These are phyloP conservation scores for Coniella lustricola DNA, from an alignment of 2,329 filamentous ascomycete genomes.

Conservation along the genomic window DNA sequence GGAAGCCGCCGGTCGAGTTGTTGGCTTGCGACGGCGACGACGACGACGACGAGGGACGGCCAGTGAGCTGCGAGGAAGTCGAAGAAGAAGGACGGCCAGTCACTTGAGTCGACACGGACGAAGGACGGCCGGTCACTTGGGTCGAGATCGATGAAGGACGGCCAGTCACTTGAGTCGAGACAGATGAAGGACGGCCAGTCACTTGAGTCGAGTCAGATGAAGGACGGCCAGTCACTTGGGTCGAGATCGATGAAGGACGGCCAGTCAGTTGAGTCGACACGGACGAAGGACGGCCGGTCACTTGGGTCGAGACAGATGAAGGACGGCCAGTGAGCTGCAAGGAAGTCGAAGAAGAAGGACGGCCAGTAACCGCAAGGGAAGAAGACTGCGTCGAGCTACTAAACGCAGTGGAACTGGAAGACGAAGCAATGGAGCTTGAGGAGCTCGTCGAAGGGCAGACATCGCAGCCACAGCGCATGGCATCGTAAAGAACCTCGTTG, in stretches of 20 bases:
- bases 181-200: no score
- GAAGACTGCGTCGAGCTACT: background rate
- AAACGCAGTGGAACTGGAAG: background rate
- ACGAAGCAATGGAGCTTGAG: conserved; percentile 7
- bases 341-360: background rate
- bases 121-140: no score
- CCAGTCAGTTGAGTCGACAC: background rate
- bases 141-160: no score
- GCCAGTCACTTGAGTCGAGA: no score
- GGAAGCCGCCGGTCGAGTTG: no score
- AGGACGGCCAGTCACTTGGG: background rate
- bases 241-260: background rate
- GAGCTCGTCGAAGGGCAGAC: conserved; percentile 8
- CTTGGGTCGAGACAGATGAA: background rate
- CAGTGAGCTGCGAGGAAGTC: no score
- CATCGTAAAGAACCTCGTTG: conserved; percentile 21
- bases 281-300: background rate
- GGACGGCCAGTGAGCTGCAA: no score
- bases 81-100: no score
- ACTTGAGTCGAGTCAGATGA: background rate
- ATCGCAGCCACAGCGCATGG: conserved; percentile 9
- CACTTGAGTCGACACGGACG: no score
- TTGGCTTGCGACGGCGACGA: no score
- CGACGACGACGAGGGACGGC: no score
- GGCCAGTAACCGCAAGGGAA: background rate